Evolutionary conservation across 371 early-diverging fungal genomes (phyloP), one percentile per base, ranked within the genome.

Genomic region (Entomophthora muscae): DNA sequence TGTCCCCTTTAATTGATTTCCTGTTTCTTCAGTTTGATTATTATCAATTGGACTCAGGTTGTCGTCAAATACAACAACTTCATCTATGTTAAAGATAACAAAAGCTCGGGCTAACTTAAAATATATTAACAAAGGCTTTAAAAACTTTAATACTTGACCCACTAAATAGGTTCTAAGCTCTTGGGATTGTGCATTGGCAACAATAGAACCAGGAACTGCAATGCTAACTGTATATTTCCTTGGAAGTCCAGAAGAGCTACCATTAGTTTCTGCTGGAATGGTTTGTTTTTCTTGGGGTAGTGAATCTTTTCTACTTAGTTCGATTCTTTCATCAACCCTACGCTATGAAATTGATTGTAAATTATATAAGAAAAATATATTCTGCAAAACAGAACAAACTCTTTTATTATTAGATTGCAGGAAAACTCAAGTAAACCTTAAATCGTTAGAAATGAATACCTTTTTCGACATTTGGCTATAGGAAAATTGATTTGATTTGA

Each of bases 121-220:
- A 33, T 23, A 13, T 26, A 30, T 27, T 22, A 55, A 27, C 30
- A 17, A 55, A 33, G 17, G 42, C 24, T 17, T 32, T 17, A 62
- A 27, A n/a, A 2, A 24, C 23, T 1, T 42, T 12, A 24, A 63
- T 72, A 79, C 82, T 71, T 87, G 84, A 32, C 88, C 86, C 2
- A 82, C 88, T 17, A 84, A 70, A 65, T 84, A 81, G 0, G 86
- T 88, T 68, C 82, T 80, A 63, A 88, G 66, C 66, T 88, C 86
- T 29, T 79, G 69, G 1, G 82, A 79, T 52, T 84, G 79, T 24
- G 83, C 81, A 63, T 76, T 77, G 26, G 83, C 83, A 22, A 88
- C 70, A 21, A 86, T 80, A 24, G 82, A 81, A 13, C 83, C 79
- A 1, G 88, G 85, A 53, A 88, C 69, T 3, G 88, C 88, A 17